Evolutionary conservation across 208 protist genomes (phyloP).

Genomic region (Vickermania spadyakhi): DNA sequence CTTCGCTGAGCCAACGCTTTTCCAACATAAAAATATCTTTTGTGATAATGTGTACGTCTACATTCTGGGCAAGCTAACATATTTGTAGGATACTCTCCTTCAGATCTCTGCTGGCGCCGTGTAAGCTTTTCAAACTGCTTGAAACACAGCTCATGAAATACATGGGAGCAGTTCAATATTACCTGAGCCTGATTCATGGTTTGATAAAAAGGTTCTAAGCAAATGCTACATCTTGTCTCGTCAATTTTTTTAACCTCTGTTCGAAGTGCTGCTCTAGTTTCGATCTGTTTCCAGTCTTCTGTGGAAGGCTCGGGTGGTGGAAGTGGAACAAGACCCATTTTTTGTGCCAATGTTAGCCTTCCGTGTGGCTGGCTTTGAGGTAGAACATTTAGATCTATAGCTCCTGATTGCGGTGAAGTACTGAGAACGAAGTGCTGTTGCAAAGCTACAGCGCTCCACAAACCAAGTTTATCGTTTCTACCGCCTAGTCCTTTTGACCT

Average conservation of each 20-base stretch:
- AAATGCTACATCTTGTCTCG: slow-evolving; percentile 55
- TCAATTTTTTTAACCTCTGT: slow-evolving; percentile 15
- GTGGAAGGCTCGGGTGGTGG: slow-evolving; percentile 51
- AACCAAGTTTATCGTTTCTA: slow-evolving; percentile 41
- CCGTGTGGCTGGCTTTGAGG: slow-evolving; percentile 24
- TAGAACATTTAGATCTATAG: slow-evolving; percentile 10
- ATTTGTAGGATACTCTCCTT: slow-evolving; percentile 9
- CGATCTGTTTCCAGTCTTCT: slow-evolving; percentile 54
- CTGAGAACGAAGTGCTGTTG: slow-evolving; percentile 68
- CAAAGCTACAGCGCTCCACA: slow-evolving; percentile 83
- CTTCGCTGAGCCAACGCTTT: slow-evolving; percentile 73
- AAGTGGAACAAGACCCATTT: slow-evolving; percentile 70
- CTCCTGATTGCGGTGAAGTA: slow-evolving; percentile 18
- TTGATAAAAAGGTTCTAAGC: slow-evolving; percentile 52
- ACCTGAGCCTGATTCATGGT: slow-evolving; percentile 58
- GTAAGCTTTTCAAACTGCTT: slow-evolving; percentile 69
- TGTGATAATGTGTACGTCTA: slow-evolving; percentile 69
- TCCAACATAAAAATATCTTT: slow-evolving; percentile 69
- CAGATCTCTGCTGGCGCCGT: slow-evolving; percentile 31
- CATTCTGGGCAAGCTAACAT: slow-evolving; percentile 74
- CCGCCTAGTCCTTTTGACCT: not conserved
- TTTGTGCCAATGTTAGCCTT: slow-evolving; percentile 62
- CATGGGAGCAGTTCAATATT: slow-evolving; percentile 79
- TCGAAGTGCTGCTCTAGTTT: slow-evolving; percentile 39
- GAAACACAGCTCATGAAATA: slow-evolving; percentile 83